Evolutionary conservation across 768 basidiomycete genomes (phyloP).

Genomic region (Tylopilus sp.): DNA sequence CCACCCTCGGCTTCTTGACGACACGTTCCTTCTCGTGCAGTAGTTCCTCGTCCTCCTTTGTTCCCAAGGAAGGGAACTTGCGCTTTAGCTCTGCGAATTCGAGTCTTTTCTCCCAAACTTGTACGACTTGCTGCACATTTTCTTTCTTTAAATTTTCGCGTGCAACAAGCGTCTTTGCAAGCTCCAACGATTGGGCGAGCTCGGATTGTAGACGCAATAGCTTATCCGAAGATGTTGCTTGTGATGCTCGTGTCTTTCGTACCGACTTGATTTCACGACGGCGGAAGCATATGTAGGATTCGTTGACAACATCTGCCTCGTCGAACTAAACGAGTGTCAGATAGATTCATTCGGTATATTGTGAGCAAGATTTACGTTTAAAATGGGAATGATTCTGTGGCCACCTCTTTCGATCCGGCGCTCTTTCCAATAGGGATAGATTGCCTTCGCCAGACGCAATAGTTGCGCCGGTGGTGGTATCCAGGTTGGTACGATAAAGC

Average conservation of each 20-base stretch:
- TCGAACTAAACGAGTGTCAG: constrained; percentile 53
- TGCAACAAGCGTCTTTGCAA: constrained; percentile 62
- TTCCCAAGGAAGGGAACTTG: constrained; percentile 57
- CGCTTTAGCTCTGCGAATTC: constrained; percentile 78
- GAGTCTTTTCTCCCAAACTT: constrained; percentile 77
- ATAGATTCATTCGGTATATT: neutral
- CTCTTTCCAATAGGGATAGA: constrained; percentile 91
- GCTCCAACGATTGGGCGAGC: constrained; percentile 64
- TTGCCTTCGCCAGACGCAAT: constrained; percentile 61
- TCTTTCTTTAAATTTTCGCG: constrained; percentile 81
- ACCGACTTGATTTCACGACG: constrained; percentile 91
- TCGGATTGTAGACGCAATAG: constrained; percentile 78
- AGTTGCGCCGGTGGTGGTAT: constrained; percentile 62
- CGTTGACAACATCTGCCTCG: constrained; percentile 84
- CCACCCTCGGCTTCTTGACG: constrained; percentile 52
- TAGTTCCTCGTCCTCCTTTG: constrained; percentile 68
- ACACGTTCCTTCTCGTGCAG: constrained; percentile 69
- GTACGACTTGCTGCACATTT: constrained; percentile 49
- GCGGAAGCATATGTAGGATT: constrained; percentile 97
- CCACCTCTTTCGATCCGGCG: constrained; percentile 79
- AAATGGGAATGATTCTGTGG: constrained; percentile 77
- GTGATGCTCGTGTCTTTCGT: constrained; percentile 90
- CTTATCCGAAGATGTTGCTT: constrained; percentile 86
- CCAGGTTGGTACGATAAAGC: constrained; percentile 63
- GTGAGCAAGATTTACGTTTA: constrained; percentile 62